phyloP scores from a whole-genome alignment of 306 rosid species.

The Prunus mongolica region DNA sequence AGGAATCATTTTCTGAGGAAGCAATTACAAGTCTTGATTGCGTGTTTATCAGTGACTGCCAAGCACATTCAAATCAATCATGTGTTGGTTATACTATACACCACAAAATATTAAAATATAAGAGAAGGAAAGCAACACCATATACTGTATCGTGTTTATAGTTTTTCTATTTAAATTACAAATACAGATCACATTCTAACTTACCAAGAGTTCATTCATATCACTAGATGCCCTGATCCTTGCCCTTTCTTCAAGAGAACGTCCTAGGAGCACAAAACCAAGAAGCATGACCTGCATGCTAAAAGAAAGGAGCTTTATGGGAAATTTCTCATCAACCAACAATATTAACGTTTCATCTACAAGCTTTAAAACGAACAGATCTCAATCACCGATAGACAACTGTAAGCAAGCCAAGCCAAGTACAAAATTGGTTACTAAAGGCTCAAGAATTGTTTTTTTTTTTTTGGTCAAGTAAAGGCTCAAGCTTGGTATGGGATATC shows the following conservation, averaged over 20 bases:
- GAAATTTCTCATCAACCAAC: conserved; percentile 30
- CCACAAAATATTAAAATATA: conserved; percentile 13
- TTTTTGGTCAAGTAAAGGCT: not conserved
- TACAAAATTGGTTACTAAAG: not conserved
- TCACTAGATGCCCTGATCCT: conserved; percentile 94
- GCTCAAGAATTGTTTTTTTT: not conserved
- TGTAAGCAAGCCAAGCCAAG: conserved; percentile 17
- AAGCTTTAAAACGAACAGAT: not conserved
- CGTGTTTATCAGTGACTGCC: conserved; percentile 89
- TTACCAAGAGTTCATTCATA: conserved; percentile 95
- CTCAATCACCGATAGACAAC: not conserved
- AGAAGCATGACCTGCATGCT: conserved; percentile 99
- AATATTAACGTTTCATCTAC: conserved; percentile 10
- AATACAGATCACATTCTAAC: conserved; percentile 21
- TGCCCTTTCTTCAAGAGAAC: conserved; percentile 91
- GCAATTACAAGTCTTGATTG: conserved; percentile 84
- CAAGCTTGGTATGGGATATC: not conserved
- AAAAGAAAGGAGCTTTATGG: conserved; percentile 49
- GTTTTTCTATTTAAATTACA: not conserved
- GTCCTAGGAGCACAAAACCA: conserved; percentile 97
- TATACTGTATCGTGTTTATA: not conserved
- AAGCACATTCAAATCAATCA: conserved; percentile 37
- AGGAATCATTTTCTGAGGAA: conserved; percentile 62
- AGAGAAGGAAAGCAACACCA: not conserved
- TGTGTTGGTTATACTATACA: conserved; percentile 9